Evolutionary conservation across 2,329 filamentous ascomycete species (phyloP).

Genomic region (Clarireedia sp.): DNA sequence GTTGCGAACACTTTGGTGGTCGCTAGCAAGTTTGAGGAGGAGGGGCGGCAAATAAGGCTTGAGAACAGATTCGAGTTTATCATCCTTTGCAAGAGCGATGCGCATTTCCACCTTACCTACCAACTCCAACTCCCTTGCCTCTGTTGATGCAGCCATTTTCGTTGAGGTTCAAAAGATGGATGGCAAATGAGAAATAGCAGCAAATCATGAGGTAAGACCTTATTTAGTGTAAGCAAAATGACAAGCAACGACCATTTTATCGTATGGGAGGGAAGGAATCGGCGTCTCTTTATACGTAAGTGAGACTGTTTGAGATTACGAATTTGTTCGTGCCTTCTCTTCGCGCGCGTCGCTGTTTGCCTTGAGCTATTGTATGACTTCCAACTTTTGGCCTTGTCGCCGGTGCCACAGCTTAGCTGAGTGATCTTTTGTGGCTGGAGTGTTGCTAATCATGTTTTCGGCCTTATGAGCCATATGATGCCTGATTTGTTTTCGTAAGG

Average conservation of each 20-base stretch:
- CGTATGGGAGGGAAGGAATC: neutral
- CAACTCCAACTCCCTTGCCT: slow-evolving; percentile 59
- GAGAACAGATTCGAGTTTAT: slow-evolving; percentile 71
- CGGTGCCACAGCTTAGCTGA: too few relatives aligned
- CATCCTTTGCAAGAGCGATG: slow-evolving; percentile 68
- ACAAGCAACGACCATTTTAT: neutral
- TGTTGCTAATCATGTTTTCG: too few relatives aligned
- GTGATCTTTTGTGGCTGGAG: too few relatives aligned
- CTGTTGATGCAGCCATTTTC: slow-evolving; percentile 16
- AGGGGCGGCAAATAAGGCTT: slow-evolving; percentile 73
- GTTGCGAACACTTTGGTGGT: slow-evolving; percentile 69
- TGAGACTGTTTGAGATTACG: neutral
- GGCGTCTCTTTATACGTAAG: too few relatives aligned
- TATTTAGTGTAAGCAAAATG: neutral
- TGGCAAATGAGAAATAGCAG: too few relatives aligned
- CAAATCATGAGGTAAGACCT: neutral
- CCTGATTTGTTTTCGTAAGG: too few relatives aligned
- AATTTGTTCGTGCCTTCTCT: slow-evolving; percentile 3
- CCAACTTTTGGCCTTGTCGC: too few relatives aligned
- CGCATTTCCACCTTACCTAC: slow-evolving; percentile 76
- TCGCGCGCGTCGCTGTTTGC: slow-evolving; percentile 2
- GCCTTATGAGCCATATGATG: too few relatives aligned
- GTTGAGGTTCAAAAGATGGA: neutral
- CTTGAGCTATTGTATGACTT: neutral
- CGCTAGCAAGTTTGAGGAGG: slow-evolving; percentile 78